Conservation (phyloP, 495 filamentous ascomycete species). For the Trichoderma gamsii region DNA sequence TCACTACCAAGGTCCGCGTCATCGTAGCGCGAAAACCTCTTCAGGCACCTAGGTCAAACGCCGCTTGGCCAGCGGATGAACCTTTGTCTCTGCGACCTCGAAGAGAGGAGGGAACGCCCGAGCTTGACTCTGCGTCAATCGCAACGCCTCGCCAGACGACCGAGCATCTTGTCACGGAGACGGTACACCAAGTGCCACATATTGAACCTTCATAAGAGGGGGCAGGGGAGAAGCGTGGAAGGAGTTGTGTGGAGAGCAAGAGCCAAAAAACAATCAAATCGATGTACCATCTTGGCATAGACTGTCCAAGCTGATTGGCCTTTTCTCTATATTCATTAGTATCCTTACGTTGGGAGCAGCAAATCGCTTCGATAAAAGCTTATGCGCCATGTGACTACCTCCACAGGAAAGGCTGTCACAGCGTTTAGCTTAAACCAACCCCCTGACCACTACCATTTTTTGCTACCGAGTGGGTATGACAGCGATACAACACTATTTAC, state of each 20-base stretch:
- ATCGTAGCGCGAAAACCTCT: slow-evolving; percentile 52
- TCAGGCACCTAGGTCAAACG: slow-evolving; percentile 1
- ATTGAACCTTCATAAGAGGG: background rate
- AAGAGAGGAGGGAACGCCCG: background rate
- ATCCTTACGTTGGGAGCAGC: too few relatives aligned
- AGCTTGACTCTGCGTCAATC: background rate
- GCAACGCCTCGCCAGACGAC: background rate
- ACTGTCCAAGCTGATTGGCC: too few relatives aligned
- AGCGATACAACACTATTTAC: background rate
- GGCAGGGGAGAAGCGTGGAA: background rate
- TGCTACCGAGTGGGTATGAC: background rate
- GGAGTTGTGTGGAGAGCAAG: too few relatives aligned
- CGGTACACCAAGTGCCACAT: background rate
- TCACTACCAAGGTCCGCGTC: slow-evolving; percentile 44
- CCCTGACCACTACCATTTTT: too few relatives aligned
- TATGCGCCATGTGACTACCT: too few relatives aligned
- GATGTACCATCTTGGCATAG: too few relatives aligned
- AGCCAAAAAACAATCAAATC: too few relatives aligned
- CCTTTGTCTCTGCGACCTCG: background rate
- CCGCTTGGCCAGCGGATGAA: background rate
- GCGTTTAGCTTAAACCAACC: too few relatives aligned
- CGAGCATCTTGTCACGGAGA: background rate
- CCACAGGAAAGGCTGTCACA: too few relatives aligned
- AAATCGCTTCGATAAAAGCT: too few relatives aligned
- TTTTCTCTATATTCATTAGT: too few relatives aligned